Evolutionary conservation across 2,329 filamentous ascomycete species (phyloP), one percentile per base, ranked within the genome.

Genomic region (Cadophora sp.): DNA sequence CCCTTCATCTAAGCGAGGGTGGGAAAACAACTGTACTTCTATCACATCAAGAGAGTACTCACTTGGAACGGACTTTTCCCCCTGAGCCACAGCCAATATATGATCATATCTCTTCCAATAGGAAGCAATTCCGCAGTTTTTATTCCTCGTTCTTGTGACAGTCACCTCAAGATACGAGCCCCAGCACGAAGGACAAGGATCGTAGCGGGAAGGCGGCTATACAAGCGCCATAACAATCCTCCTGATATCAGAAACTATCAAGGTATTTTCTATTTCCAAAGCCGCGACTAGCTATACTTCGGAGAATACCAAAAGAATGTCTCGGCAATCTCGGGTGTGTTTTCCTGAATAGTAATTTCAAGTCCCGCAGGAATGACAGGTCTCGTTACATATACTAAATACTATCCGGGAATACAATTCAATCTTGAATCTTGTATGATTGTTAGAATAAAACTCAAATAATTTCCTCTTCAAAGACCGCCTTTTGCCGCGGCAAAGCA

Each of bases 101-200:
- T 45, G 16, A 20, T 39, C 53, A 27, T 56, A 56, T 9, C 9
- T 20, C 53, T 39, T 39, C 53, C 53, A 36, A 56, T 56, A 30
- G 33, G 53, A 39, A 39, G 3, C 18, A 18, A 39, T 56, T 11
- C 33, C 18, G 3, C n/a, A 39, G 3, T 45, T 16, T 20, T 13
- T n/a, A 39, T 22, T 56, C 8, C 9, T 30, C 53, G 30, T 39
- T n/a, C 18, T 39, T 16, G 20, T 18, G 2, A 39, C 18, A 36
- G n/a, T 14, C n/a, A 56, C 0, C 53, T 14, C 9, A 20, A 56
- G 8, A 13, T 22, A 1, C 13, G n/a, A 39, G 33, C 27, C 33
- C 8, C 18, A 18, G 22, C 8, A 7, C 33, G 24, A 33, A 13
- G 5, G 11, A 39, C 36, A 11, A 4, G 2, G 36, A 39, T 39